Conservation (phyloP, 1,139 yeast genomes). For the Insectozyma bohioensis region DNA sequence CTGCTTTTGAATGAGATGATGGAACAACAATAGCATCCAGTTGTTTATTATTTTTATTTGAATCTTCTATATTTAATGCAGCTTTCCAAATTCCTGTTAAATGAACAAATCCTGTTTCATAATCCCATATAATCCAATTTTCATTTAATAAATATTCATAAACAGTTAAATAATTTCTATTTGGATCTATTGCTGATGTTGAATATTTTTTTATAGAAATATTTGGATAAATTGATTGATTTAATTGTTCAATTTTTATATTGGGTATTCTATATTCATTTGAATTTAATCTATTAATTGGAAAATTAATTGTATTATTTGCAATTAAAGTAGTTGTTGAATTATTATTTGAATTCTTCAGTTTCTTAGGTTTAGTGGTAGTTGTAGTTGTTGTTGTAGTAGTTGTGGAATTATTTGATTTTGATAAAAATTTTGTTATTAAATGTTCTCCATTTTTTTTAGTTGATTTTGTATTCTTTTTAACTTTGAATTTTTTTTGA, state of each 20-base stretch:
- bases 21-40: conserved; percentile 49
- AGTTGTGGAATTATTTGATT: background rate
- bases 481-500: background rate
- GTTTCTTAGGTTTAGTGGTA: background rate
- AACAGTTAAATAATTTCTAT: conserved; percentile 67
- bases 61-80: conserved; percentile 37
- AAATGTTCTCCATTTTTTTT: too few relatives aligned
- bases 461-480: background rate
- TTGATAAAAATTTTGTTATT: conserved; percentile 1
- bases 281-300: conserved; percentile 7
- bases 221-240: conserved; percentile 27
- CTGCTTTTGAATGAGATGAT: conserved; percentile 57
- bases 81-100: conserved; percentile 90
- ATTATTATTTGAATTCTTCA: conserved; percentile 1
- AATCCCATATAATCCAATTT: conserved; percentile 85
- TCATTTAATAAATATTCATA: conserved; percentile 66
- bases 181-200: conserved; percentile 58
- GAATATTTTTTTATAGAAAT: conserved; percentile 66
- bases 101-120: conserved; percentile 83
- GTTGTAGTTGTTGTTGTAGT: background rate
- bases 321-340: conserved; percentile 5
- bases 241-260: conserved; percentile 6
- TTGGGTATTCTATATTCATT: conserved; percentile 5
- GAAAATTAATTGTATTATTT: conserved; percentile 12
- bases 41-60: conserved; percentile 23